These are phyloP conservation scores for Phytophthora foliorum DNA, from an alignment of 352 stramenopile genomes.

Conservation along the genomic window DNA sequence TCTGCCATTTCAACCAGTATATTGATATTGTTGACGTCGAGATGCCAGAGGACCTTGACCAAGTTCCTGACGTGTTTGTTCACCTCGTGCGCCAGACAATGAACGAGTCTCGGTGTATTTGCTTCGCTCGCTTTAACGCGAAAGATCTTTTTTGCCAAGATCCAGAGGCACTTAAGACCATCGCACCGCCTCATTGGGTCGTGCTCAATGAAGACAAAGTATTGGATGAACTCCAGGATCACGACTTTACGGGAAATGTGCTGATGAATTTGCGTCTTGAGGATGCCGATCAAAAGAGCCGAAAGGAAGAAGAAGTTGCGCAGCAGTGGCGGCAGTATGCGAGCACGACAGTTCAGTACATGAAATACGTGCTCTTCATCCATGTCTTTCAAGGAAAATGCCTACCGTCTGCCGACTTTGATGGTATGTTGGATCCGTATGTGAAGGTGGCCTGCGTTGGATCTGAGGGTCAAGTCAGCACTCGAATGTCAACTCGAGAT, in stretches of 20 bases:
- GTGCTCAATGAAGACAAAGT: slow-evolving; percentile 81
- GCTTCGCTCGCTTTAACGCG: slow-evolving; percentile 82
- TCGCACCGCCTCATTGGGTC: slow-evolving; percentile 74
- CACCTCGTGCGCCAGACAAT: slow-evolving; percentile 72
- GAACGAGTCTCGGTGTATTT: slow-evolving; percentile 74
- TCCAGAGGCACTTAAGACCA: slow-evolving; percentile 38
- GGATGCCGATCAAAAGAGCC: slow-evolving; percentile 32
- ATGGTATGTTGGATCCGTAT: slow-evolving; percentile 85
- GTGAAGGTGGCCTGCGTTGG: slow-evolving; percentile 88
- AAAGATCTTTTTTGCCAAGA: slow-evolving; percentile 71
- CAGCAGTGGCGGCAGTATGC: slow-evolving; percentile 68
- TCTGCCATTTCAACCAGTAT: slow-evolving; percentile 88
- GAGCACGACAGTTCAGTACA: slow-evolving; percentile 68
- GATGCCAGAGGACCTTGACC: slow-evolving; percentile 73
- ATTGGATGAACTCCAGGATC: slow-evolving; percentile 81
- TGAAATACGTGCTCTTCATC: slow-evolving; percentile 83
- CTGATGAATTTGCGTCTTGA: slow-evolving; percentile 81
- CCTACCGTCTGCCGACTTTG: slow-evolving; percentile 77
- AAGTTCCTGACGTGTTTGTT: slow-evolving; percentile 85
- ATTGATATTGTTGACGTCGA: slow-evolving; percentile 64
- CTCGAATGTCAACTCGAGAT: slow-evolving; percentile 71
- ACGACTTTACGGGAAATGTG: slow-evolving; percentile 87
- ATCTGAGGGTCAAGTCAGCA: slow-evolving; percentile 70
- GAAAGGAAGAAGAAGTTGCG: slow-evolving; percentile 47
- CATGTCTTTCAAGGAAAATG: slow-evolving; percentile 86